Evolutionary conservation across 176 grass and related monocot genomes (phyloP).

Genomic region (Avena eriantha): DNA sequence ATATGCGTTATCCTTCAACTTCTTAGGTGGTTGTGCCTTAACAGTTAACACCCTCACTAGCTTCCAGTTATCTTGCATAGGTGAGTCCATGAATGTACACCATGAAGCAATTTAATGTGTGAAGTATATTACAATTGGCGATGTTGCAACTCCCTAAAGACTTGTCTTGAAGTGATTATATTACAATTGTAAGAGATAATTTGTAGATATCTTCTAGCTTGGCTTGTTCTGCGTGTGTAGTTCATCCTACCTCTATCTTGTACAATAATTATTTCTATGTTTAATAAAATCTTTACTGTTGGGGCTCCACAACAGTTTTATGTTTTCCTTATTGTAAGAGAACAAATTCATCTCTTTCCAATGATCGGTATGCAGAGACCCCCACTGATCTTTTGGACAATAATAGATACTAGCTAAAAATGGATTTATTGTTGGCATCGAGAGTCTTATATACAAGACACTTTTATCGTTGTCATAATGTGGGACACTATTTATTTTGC

Average conservation of each 20-base stretch:
- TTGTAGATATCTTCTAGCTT: neutral
- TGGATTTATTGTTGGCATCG: too few relatives aligned
- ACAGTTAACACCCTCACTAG: slow-evolving; percentile 15
- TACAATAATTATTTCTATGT: neutral
- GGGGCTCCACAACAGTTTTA: too few relatives aligned
- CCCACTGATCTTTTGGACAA: too few relatives aligned
- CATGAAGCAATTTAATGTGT: slow-evolving; percentile 26
- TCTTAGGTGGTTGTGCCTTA: slow-evolving; percentile 20
- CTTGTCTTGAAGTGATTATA: neutral
- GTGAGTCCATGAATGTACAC: slow-evolving; percentile 16
- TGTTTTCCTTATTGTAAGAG: neutral
- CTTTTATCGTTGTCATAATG: too few relatives aligned
- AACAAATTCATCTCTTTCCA: slow-evolving; percentile 20
- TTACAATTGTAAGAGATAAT: neutral
- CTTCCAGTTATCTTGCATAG: slow-evolving; percentile 24
- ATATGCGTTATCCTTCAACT: slow-evolving; percentile 39
- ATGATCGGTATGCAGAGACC: neutral
- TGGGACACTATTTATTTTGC: too few relatives aligned
- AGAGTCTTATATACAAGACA: too few relatives aligned
- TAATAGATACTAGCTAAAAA: too few relatives aligned
- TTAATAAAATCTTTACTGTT: neutral
- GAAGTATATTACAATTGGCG: slow-evolving; percentile 18
- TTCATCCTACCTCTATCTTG: neutral
- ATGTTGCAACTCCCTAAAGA: neutral
- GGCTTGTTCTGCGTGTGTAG: neutral